phyloP scores from a whole-genome alignment of 2,329 filamentous ascomycete genomes.

The Zymoseptoria pseudotritici region DNA sequence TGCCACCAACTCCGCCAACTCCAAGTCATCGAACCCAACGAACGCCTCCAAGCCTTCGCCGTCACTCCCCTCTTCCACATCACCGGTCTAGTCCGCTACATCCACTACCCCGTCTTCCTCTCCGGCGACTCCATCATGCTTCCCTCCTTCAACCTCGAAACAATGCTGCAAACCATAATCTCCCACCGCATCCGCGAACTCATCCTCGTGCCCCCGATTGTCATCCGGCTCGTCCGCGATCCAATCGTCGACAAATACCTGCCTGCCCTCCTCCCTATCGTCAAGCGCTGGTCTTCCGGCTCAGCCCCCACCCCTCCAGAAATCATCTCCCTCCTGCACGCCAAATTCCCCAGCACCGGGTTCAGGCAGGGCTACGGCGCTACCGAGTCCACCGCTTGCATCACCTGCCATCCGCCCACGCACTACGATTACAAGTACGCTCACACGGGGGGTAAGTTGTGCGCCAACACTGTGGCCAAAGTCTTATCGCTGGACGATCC shows the following conservation, averaged over 20 bases:
- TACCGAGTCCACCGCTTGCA: conserved; percentile 57
- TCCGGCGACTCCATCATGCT: conserved; percentile 59
- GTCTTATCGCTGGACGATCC: conserved; percentile 48
- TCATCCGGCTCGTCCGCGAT: conserved; percentile 54
- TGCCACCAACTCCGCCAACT: conserved; percentile 50
- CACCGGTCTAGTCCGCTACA: conserved; percentile 53
- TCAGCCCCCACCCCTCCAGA: conserved; percentile 52
- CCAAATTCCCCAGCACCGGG: conserved; percentile 50
- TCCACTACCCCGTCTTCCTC: conserved; percentile 54
- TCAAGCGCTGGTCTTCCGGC: conserved; percentile 52
- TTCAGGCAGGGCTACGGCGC: conserved; percentile 65
- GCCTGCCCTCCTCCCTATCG: conserved; percentile 35
- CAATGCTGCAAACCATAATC: conserved; percentile 46
- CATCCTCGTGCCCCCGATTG: conserved; percentile 52
- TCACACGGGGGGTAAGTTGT: conserved; percentile 47
- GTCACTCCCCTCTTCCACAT: conserved; percentile 56
- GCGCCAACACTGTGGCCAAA: conserved; percentile 53
- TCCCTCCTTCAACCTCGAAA: conserved; percentile 52
- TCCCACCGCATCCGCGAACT: conserved; percentile 48
- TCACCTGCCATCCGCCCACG: conserved; percentile 52
- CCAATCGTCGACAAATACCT: conserved; percentile 48
- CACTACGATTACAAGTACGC: conserved; percentile 53
- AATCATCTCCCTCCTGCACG: conserved; percentile 48
- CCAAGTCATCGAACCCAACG: conserved; percentile 38
- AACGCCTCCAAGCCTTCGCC: conserved; percentile 44